Percentiles rank a stretch among this genome's conserved stretches.
Conservation (phyloP, 2,329 filamentous ascomycete genomes). For the Ceratocystis destructans region DNA sequence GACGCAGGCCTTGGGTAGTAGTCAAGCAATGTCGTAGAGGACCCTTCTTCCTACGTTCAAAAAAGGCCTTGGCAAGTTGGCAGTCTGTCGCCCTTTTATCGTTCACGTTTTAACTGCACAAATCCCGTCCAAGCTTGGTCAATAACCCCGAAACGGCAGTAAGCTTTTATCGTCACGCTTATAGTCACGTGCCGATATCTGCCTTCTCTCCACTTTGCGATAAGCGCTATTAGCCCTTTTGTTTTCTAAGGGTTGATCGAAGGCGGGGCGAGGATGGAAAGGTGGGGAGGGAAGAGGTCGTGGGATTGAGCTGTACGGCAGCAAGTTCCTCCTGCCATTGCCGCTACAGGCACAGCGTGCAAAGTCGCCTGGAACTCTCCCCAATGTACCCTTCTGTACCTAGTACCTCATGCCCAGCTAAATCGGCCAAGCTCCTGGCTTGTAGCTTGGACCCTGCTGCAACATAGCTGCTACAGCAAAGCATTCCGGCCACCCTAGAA, state of each 20-base stretch:
- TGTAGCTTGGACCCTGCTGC: not conserved
- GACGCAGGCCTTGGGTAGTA: not conserved
- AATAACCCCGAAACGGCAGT: not conserved
- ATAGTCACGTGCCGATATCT: not conserved
- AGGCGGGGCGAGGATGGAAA: too few relatives aligned
- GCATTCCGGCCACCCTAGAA: not conserved
- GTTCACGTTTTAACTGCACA: too few relatives aligned
- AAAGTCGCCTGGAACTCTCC: too few relatives aligned
- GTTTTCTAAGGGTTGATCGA: not conserved
- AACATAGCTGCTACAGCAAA: not conserved
- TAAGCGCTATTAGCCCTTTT: not conserved
- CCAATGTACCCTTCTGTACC: too few relatives aligned
- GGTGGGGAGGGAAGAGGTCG: too few relatives aligned
- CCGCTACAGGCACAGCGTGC: too few relatives aligned
- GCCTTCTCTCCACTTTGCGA: not conserved
- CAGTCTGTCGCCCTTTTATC: too few relatives aligned
- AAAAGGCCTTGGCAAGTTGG: too few relatives aligned
- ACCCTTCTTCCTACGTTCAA: too few relatives aligned
- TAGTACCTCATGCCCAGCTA: not conserved
- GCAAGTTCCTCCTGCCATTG: too few relatives aligned
- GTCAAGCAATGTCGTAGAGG: not conserved
- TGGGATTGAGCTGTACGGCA: too few relatives aligned
- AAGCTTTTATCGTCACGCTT: slow-evolving; percentile 4
- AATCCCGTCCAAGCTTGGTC: not conserved
- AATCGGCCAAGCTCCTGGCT: not conserved